Evolutionary conservation across 2,329 filamentous ascomycete species (phyloP), one percentile per base, ranked within the genome.

Genomic region (Fusarium liriodendri): DNA sequence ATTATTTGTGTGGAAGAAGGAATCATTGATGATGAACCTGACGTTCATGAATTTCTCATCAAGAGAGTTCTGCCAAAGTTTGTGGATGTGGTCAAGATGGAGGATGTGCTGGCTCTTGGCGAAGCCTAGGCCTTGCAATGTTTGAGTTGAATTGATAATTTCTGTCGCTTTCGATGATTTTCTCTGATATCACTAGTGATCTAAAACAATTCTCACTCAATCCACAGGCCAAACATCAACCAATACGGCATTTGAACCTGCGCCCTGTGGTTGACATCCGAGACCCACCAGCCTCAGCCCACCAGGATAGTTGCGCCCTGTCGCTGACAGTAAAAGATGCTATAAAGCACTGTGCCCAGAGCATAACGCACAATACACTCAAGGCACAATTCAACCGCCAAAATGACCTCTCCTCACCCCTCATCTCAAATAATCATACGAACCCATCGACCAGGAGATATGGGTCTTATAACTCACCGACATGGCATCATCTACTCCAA

Each of bases 381-480:
- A 29, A 29, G 16, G 35, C 35, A n/a, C 32, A 57, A 18, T 6
- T 20, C 32, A 22, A 57, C 54, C 14, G 8, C 10, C 54, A 57
- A 57, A 35, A 57, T 57, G 54, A 22, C 29, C 33, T 35, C 32
- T 8, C 54, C 10, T 18, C 20, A 57, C 33, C 29, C 54, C 20
- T 57, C 54, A 18, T 18, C 54, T 35, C n/a, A 37, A 16, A 11
- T 57, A 22, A 57, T 13, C 14, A 5, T 57, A 9, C 54, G 33
- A 37, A 57, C 54, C 29, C 68, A 67, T 22, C 42, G 40, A 10
- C 32, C 42, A 13, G 55, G 62, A 13, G 67, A 73, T 6, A 47
- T 80, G 63, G 79, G 77, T 6, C 69, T 70, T 63, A 80, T 80
- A 59, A 70, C 73, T 6, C 55, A 76, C 55, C 77, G 73, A 4